Percentiles rank a stretch among this genome's conserved stretches.
These are phyloP conservation scores for Mixia osmundae DNA, from an alignment of 1,284 basidiomycete species.

Conservation along the genomic window DNA sequence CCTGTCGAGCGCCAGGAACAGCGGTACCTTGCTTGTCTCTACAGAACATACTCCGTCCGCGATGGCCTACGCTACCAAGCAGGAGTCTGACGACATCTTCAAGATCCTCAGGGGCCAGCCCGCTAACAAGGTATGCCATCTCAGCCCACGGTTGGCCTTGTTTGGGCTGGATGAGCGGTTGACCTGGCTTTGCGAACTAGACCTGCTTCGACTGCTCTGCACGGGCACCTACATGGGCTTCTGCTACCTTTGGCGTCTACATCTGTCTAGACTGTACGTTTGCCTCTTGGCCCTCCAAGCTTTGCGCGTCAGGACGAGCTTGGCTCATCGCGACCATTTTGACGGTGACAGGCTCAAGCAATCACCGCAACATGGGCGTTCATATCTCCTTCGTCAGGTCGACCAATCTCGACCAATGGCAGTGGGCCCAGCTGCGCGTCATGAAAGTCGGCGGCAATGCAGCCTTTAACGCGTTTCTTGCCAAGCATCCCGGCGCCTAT, in stretches of 20 bases:
- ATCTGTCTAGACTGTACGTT: too few relatives aligned
- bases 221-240: constrained; percentile 83
- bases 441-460: constrained; percentile 95
- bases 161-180: background rate
- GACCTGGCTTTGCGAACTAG: background rate
- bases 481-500: constrained; percentile 31
- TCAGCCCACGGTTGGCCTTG: background rate
- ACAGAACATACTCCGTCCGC: too few relatives aligned
- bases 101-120: constrained; percentile 53
- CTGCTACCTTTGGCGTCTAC: constrained; percentile 87
- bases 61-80: constrained; percentile 28
- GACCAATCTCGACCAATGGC: constrained; percentile 91
- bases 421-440: constrained; percentile 64
- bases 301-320: background rate
- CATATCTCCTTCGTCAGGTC: constrained; percentile 98
- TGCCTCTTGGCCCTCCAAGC: background rate
- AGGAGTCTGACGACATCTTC: constrained; percentile 54
- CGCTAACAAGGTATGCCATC: constrained; percentile 50
- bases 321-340: constrained; percentile 17
- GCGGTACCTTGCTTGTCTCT: too few relatives aligned
- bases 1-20: too few relatives aligned
- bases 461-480: constrained; percentile 74
- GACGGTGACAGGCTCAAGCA: constrained; percentile 89
- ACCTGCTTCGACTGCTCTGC: background rate
- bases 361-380: constrained; percentile 91